phyloP scores from a whole-genome alignment of 2,329 filamentous ascomycete species.

The Samsoniella hepiali region DNA sequence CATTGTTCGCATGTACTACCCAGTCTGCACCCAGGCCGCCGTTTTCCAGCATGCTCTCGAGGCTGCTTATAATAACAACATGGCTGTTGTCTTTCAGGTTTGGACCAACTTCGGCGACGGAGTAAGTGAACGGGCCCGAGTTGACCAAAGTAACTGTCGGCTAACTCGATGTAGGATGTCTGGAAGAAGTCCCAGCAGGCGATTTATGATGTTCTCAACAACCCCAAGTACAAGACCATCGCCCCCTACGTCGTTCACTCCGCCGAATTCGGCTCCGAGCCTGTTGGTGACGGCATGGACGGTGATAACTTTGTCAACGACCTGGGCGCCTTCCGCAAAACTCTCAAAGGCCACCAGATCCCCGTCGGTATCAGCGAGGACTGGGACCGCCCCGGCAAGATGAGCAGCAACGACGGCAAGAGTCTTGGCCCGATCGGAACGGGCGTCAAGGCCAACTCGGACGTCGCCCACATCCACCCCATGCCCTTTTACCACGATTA shows the following conservation, averaged over 20 bases:
- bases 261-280: constrained; percentile 25
- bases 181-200: constrained; percentile 24
- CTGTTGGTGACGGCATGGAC: constrained; percentile 25
- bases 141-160: neutral
- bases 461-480: constrained; percentile 24
- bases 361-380: constrained; percentile 24
- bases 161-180: constrained; percentile 11
- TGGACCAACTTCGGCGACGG: constrained; percentile 26
- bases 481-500: constrained; percentile 25
- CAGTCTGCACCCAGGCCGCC: constrained; percentile 20
- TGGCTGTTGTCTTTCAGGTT: constrained; percentile 24
- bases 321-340: constrained; percentile 21
- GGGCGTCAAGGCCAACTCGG: constrained; percentile 23
- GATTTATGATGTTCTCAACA: constrained; percentile 23
- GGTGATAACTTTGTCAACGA: constrained; percentile 22
- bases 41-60: constrained; percentile 24
- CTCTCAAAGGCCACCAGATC: constrained; percentile 20
- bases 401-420: constrained; percentile 19
- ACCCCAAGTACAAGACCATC: constrained; percentile 20
- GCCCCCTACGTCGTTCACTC: constrained; percentile 24
- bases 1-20: constrained; percentile 25
- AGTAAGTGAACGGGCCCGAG: constrained; percentile 14
- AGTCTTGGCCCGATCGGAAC: constrained; percentile 19
- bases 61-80: constrained; percentile 23
- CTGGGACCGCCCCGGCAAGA: constrained; percentile 23